Base-by-base conservation (phyloP, 1,284 basidiomycete species). In the Veloporphyrellus conicus region DNA sequence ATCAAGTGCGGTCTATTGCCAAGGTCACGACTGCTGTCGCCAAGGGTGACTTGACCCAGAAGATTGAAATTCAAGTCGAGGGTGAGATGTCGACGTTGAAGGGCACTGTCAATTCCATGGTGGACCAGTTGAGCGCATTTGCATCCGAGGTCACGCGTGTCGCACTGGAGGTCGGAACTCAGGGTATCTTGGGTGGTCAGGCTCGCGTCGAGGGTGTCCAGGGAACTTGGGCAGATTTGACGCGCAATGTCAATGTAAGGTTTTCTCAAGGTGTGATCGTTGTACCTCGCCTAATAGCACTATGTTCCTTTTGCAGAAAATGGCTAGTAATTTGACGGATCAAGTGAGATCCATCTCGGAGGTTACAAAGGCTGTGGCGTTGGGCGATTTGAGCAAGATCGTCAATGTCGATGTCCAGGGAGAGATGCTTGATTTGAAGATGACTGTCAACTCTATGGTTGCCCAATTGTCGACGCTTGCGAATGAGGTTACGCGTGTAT, bases 261-360 rank as follows among this genome's bases (percentile, higher is more conserved):
- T 11, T 35, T 23, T 41, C 25, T 25, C 43, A 0, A 14, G 15
- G 9, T 16, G 19, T 45, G 45, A 39, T 38, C 29, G 11, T 41
- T 67, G 70, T n/a, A 52, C 23, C 60, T 68, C 2, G 33, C 37
- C 29, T 50, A 27, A 60, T 41, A 16, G 48, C 1, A 4, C 35
- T 31, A n/a, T n/a, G n/a, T n/a, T n/a, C n/a, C n/a, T 41, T 40
- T 42, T 29, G 22, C 55, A 78, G 76, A 90, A 88, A 84, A 93
- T 87, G 82, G 93, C 93, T 0, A 82, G 81, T 43, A 96, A 95
- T 66, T 74, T 98, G 58, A 98, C 95, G 1, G 88, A 94, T 60
- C 95, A 99, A 79, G 95, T 98, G 56, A 87, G 94, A 58, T 93
- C 92, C 49, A 98, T 99, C 53, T 95, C 95, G 1, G 84, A 91